These are phyloP conservation scores for Zizania latifolia DNA, from an alignment of 176 grass and related monocot species.

Conservation along the genomic window DNA sequence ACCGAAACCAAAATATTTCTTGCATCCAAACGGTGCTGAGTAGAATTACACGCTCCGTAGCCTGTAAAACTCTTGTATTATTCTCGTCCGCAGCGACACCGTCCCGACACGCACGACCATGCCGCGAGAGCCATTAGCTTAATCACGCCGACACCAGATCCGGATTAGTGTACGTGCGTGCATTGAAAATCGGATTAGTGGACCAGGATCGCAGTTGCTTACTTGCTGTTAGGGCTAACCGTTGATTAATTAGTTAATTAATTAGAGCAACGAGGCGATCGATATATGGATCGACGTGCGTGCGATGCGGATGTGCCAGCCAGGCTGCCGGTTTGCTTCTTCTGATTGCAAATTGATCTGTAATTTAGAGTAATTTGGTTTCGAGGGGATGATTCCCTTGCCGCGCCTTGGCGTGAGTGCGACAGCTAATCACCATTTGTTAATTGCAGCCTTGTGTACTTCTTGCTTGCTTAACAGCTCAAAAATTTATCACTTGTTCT, in stretches of 20 bases:
- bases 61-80: background rate
- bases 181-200: background rate
- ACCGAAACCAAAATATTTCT: too few relatives aligned
- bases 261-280: background rate
- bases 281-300: background rate
- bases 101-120: background rate
- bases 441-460: background rate
- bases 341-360: background rate
- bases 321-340: background rate
- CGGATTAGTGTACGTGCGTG: slow-evolving; percentile 28
- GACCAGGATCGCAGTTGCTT: background rate
- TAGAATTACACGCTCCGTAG: too few relatives aligned
- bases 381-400: slow-evolving; percentile 17
- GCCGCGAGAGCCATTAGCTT: background rate
- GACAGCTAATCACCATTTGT: background rate
- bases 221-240: background rate
- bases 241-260: background rate
- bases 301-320: slow-evolving; percentile 16
- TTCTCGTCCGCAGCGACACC: slow-evolving; percentile 3
- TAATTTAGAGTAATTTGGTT: too few relatives aligned
- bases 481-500: too few relatives aligned
- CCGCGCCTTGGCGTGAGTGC: background rate
- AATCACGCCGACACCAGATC: slow-evolving; percentile 31
- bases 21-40: too few relatives aligned
- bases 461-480: background rate